phyloP scores from a whole-genome alignment of 352 stramenopile species.

The Phytophthora palmivora region DNA sequence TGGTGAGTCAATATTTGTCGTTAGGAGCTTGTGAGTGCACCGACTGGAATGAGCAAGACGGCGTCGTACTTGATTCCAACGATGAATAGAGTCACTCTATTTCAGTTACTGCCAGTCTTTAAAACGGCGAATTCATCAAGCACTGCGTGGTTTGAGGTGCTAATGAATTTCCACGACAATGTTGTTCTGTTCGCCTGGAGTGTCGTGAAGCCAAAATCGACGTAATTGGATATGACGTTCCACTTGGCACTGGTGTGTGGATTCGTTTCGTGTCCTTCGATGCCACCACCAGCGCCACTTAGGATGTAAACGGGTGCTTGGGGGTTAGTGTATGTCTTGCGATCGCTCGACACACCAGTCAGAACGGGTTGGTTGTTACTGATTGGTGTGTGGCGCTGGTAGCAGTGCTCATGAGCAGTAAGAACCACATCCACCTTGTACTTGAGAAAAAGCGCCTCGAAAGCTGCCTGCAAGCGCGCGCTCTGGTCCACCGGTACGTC shows the following conservation, averaged over 20 bases:
- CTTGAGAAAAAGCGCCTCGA: conserved; percentile 56
- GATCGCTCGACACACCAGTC: conserved; percentile 34
- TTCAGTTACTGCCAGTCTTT: too few relatives aligned
- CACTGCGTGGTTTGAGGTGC: conserved; percentile 20
- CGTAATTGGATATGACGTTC: conserved; percentile 38
- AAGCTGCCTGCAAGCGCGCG: conserved; percentile 45
- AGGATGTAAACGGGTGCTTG: conserved; percentile 46
- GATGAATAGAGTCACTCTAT: too few relatives aligned
- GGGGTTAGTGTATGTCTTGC: conserved; percentile 37
- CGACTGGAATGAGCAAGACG: too few relatives aligned
- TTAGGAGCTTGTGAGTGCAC: too few relatives aligned
- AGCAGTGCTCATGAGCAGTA: conserved; percentile 46
- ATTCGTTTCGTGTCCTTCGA: conserved; percentile 33
- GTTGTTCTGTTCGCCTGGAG: conserved; percentile 28
- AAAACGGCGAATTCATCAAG: conserved; percentile 40
- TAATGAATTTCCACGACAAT: conserved; percentile 44
- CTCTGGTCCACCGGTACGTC: conserved; percentile 37
- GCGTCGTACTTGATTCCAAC: too few relatives aligned
- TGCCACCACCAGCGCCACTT: conserved; percentile 31
- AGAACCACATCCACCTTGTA: conserved; percentile 50
- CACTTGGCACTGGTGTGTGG: conserved; percentile 21
- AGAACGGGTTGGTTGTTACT: conserved; percentile 21
- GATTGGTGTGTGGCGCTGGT: conserved; percentile 41
- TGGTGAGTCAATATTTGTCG: too few relatives aligned
- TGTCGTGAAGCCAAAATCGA: conserved; percentile 36